phyloP scores from a whole-genome alignment of 495 filamentous ascomycete genomes.

The Podospora conica region DNA sequence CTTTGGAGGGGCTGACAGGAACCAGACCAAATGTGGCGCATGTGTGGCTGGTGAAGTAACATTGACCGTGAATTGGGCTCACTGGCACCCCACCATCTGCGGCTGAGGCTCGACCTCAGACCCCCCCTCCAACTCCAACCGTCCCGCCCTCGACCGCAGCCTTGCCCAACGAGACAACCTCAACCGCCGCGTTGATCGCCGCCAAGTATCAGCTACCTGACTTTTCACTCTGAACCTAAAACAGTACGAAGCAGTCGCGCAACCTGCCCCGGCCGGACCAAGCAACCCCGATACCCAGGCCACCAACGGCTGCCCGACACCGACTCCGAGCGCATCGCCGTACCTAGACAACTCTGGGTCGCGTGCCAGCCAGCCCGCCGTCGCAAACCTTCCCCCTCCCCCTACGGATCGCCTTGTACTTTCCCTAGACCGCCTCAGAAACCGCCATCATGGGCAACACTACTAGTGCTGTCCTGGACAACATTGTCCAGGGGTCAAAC shows the following conservation, averaged over 20 bases:
- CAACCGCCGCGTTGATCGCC: background rate
- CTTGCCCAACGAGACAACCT: background rate
- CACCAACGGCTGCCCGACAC: background rate
- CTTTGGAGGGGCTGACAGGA: background rate
- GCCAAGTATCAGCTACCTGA: background rate
- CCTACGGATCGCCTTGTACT: background rate
- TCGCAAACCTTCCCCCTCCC: background rate
- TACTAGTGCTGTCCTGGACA: conserved; percentile 79
- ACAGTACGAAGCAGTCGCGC: background rate
- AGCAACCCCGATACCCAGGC: background rate
- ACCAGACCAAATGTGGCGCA: background rate
- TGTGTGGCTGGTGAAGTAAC: background rate
- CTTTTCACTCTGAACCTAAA: background rate
- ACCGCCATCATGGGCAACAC: conserved; percentile 70
- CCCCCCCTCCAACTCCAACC: background rate
- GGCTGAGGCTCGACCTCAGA: background rate
- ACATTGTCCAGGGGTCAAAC: conserved; percentile 92
- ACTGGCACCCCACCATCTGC: background rate
- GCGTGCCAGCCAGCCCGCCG: background rate
- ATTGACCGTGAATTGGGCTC: background rate
- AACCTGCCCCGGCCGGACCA: background rate
- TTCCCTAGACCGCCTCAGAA: background rate
- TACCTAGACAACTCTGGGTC: background rate
- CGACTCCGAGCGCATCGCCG: background rate
- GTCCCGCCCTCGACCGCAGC: background rate